A percentile compares a stretch with the other conserved stretches of the same genome.
These are phyloP conservation scores for Trichophyton equinum DNA, from an alignment of 2,329 filamentous ascomycete genomes.

Conservation along the genomic window DNA sequence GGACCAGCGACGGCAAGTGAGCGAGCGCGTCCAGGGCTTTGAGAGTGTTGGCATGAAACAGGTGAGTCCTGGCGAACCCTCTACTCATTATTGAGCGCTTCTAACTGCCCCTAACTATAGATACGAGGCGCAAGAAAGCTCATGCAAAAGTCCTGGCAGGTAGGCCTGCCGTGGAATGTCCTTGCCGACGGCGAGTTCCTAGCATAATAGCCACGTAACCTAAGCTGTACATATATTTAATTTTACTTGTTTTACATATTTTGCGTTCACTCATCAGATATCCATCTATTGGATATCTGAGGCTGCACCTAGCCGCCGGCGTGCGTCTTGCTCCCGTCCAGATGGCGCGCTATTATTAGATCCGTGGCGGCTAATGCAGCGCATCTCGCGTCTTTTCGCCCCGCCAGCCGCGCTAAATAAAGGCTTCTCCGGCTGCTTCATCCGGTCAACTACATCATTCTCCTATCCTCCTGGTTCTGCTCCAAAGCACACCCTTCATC, in stretches of 20 bases:
- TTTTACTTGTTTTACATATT: neutral
- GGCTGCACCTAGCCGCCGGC: neutral
- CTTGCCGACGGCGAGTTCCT: constrained; percentile 30
- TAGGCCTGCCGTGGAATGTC: constrained; percentile 27
- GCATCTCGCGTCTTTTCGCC: constrained; percentile 3
- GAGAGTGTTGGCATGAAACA: constrained; percentile 68
- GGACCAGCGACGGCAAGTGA: constrained; percentile 46
- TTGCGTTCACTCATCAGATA: neutral
- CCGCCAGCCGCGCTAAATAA: constrained; percentile 3
- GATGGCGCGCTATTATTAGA: neutral
- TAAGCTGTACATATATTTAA: neutral
- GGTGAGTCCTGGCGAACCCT: constrained; percentile 28
- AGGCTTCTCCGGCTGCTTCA: constrained; percentile 1
- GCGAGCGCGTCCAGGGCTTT: constrained; percentile 53
- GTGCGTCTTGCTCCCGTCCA: neutral
- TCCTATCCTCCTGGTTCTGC: neutral
- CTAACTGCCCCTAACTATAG: constrained; percentile 13
- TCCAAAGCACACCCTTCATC: neutral
- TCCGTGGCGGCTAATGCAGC: neutral
- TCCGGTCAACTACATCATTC: neutral
- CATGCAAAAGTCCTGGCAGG: constrained; percentile 31
- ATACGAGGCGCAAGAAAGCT: constrained; percentile 30
- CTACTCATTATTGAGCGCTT: no score
- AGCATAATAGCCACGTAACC: constrained; percentile 17
- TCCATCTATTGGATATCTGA: neutral